phyloP scores from a whole-genome alignment of 2,329 filamentous ascomycete species.

The Xylariaceae sp. region DNA sequence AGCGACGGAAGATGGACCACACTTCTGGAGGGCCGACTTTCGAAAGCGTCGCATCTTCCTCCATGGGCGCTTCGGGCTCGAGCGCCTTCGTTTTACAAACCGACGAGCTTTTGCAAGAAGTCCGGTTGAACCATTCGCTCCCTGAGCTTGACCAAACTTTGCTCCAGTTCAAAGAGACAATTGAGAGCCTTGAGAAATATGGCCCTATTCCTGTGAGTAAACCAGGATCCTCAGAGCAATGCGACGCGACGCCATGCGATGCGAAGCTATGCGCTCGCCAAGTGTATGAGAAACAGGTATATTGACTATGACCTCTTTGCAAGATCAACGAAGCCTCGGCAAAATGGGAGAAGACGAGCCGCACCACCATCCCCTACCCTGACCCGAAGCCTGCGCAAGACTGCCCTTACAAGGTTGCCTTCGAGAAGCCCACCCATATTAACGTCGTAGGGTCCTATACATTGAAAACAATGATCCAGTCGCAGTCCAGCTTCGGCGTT shows the following conservation, averaged over 20 bases:
- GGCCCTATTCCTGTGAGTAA: conserved; percentile 46
- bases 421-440: conserved; percentile 67
- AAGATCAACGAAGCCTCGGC: conserved; percentile 64
- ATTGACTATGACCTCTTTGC: conserved; percentile 2
- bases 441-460: conserved; percentile 89
- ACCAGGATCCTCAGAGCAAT: background rate
- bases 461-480: conserved; percentile 65
- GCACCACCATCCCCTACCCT: conserved; percentile 76
- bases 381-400: conserved; percentile 71
- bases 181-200: conserved; percentile 48
- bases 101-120: conserved; percentile 53
- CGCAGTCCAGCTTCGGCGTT: conserved; percentile 54
- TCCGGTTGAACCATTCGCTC: conserved; percentile 48
- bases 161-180: conserved; percentile 46
- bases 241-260: background rate
- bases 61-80: conserved; percentile 36
- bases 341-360: conserved; percentile 61
- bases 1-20: conserved; percentile 46
- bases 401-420: conserved; percentile 76
- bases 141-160: conserved; percentile 45
- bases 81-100: conserved; percentile 56
- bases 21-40: conserved; percentile 34
- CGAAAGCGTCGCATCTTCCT: conserved; percentile 36
- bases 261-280: background rate
- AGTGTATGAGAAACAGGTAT: background rate